Evolutionary conservation across 306 rosid species (phyloP).

Genomic region (Prunus padus): DNA sequence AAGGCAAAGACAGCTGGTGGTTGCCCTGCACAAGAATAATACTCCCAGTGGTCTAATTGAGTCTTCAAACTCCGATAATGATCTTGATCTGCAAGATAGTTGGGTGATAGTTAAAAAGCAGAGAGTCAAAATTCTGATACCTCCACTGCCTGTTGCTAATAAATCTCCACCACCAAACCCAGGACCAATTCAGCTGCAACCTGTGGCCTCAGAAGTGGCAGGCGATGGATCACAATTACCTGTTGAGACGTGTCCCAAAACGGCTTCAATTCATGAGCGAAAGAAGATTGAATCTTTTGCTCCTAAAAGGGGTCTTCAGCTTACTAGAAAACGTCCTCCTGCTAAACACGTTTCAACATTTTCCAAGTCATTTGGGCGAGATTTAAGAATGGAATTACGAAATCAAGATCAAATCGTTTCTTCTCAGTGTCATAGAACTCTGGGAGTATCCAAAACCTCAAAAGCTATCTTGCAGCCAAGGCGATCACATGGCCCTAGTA

Average conservation of each 20-base stretch:
- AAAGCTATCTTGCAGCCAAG: conserved; percentile 44
- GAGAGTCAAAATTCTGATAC: conserved; percentile 69
- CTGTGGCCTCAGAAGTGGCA: conserved; percentile 31
- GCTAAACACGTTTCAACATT: conserved; percentile 24
- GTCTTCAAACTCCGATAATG: conserved; percentile 30
- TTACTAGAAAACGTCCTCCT: conserved; percentile 29
- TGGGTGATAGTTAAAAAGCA: conserved; percentile 92
- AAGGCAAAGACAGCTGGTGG: conserved; percentile 49
- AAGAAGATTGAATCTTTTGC: conserved; percentile 29
- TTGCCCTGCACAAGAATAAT: conserved; percentile 24
- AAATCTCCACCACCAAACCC: conserved; percentile 30
- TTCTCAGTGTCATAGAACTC: conserved; percentile 35
- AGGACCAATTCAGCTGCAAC: conserved; percentile 46
- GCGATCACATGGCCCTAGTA: conserved; percentile 37
- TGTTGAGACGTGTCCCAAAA: conserved; percentile 23
- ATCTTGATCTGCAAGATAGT: conserved; percentile 38
- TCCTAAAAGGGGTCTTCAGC: conserved; percentile 18
- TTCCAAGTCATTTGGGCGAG: conserved; percentile 34
- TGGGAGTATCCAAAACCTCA: conserved; percentile 45
- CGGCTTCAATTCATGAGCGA: conserved; percentile 37
- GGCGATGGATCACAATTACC: conserved; percentile 32
- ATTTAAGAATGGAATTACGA: conserved; percentile 31
- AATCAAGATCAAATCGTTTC: conserved; percentile 32
- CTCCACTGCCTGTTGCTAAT: conserved; percentile 45
- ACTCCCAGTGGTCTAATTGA: conserved; percentile 30